Evolutionary conservation across 2,329 filamentous ascomycete species (phyloP).

Genomic region (Fusarium setosum): DNA sequence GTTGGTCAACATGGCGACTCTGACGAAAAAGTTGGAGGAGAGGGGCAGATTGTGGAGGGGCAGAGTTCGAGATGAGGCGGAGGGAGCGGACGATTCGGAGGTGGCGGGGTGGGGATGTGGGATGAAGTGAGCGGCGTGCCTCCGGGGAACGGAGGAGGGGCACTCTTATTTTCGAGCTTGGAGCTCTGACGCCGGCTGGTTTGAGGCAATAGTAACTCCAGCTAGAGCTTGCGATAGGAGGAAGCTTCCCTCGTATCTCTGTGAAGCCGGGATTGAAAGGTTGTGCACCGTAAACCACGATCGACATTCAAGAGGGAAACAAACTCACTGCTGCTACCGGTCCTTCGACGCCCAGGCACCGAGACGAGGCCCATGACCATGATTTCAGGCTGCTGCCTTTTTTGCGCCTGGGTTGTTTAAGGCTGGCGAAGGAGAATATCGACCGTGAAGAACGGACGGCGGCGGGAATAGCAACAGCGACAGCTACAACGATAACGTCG

Average conservation of each 20-base stretch:
- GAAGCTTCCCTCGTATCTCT: conserved; percentile 2
- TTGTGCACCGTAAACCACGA: background rate
- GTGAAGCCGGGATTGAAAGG: conserved; percentile 7
- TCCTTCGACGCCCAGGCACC: conserved; percentile 45
- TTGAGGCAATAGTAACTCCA: conserved; percentile 4
- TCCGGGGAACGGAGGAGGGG: conserved; percentile 35
- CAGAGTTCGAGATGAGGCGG: conserved; percentile 30
- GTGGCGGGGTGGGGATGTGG: conserved; percentile 39
- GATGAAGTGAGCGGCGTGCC: conserved; percentile 30
- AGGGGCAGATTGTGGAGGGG: conserved; percentile 25
- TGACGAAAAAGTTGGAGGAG: conserved; percentile 27
- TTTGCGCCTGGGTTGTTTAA: conserved; percentile 4
- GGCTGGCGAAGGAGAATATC: background rate
- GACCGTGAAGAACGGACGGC: background rate
- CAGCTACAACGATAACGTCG: background rate
- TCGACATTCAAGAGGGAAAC: conserved; percentile 11
- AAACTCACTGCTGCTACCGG: conserved; percentile 43
- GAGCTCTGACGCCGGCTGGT: conserved; percentile 23
- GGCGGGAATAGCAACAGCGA: background rate
- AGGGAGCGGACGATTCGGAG: conserved; percentile 40
- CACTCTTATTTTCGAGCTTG: conserved; percentile 27
- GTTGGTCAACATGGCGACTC: conserved; percentile 54
- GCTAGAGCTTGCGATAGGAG: conserved; percentile 2
- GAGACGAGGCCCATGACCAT: conserved; percentile 50
- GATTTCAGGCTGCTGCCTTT: conserved; percentile 28